Evolutionary conservation across 768 basidiomycete genomes (phyloP).

Genomic region (Mycena galericulata): DNA sequence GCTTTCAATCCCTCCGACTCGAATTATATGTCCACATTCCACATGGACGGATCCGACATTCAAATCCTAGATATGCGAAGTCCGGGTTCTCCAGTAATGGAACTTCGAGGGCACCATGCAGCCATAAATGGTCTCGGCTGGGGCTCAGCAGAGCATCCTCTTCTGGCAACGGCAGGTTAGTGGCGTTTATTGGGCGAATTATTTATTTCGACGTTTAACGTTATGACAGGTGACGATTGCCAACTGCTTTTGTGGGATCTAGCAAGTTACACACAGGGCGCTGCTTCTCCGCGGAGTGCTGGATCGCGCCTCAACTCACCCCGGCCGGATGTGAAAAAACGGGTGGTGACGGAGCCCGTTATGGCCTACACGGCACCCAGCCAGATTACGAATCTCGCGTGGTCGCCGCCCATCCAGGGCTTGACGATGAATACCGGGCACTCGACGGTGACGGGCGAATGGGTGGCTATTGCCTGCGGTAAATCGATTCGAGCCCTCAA

Average conservation of each 20-base stretch:
- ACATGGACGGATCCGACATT: constrained; percentile 90
- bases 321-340: constrained; percentile 84
- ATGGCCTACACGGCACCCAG: constrained; percentile 85
- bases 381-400: constrained; percentile 88
- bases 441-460: constrained; percentile 82
- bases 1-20: constrained; percentile 93
- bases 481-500: constrained; percentile 86
- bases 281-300: constrained; percentile 76
- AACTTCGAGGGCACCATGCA: constrained; percentile 85
- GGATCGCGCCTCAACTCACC: constrained; percentile 84
- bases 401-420: constrained; percentile 88
- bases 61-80: constrained; percentile 97
- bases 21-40: constrained; percentile 97
- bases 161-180: constrained; percentile 89
- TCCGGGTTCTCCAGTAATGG: constrained; percentile 95
- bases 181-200: constrained; percentile 13
- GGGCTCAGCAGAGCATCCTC: constrained; percentile 86
- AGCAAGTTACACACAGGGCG: constrained; percentile 67
- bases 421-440: constrained; percentile 82
- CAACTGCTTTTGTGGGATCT: constrained; percentile 97
- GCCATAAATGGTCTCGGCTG: constrained; percentile 91
- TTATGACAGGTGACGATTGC: constrained; percentile 84
- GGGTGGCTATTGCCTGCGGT: constrained; percentile 87
- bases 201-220: background rate
- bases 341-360: constrained; percentile 77